Conservation (phyloP, 352 stramenopile species). For the Albugo laibachii region DNA sequence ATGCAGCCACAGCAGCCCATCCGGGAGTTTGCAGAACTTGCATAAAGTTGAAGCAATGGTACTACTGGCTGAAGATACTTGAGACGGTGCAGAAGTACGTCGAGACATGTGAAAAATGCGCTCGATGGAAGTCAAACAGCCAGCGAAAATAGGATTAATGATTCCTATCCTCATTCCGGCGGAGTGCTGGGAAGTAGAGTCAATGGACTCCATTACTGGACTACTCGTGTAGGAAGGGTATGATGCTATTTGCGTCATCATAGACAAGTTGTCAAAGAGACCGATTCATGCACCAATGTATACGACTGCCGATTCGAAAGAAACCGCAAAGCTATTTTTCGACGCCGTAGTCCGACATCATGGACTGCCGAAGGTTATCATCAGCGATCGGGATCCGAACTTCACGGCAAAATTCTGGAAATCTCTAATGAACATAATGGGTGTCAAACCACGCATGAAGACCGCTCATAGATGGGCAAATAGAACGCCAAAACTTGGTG, state of each 20-base stretch:
- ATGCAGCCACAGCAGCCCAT: constrained; percentile 2
- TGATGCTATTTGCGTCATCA: constrained; percentile 6
- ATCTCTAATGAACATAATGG: constrained; percentile 4
- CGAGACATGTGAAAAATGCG: constrained; percentile 3
- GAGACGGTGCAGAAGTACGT: constrained; percentile 6
- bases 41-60: constrained; percentile 3
- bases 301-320: constrained; percentile 1
- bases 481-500: constrained; percentile 2
- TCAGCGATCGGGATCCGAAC: constrained; percentile 9
- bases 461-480: constrained; percentile 5
- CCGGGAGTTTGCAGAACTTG: constrained; percentile 2
- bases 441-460: constrained; percentile 2
- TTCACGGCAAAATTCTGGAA: constrained; percentile 9
- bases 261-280: constrained; percentile 6
- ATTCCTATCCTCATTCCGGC: constrained; percentile 3
- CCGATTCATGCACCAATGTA: constrained; percentile 7
- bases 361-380: constrained; percentile 5
- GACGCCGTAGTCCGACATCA: constrained; percentile 7
- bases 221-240: constrained; percentile 6
- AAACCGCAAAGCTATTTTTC: constrained; percentile 4
- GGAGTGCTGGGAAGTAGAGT: constrained; percentile 7
- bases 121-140: neutral
- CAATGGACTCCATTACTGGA: constrained; percentile 8
- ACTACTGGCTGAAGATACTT: constrained; percentile 5
- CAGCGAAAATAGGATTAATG: constrained; percentile 5